Percentiles rank a stretch among this genome's conserved stretches.
phyloP scores from a whole-genome alignment of 192 early-diverging fungal species.

The Kappamyces sp. region DNA sequence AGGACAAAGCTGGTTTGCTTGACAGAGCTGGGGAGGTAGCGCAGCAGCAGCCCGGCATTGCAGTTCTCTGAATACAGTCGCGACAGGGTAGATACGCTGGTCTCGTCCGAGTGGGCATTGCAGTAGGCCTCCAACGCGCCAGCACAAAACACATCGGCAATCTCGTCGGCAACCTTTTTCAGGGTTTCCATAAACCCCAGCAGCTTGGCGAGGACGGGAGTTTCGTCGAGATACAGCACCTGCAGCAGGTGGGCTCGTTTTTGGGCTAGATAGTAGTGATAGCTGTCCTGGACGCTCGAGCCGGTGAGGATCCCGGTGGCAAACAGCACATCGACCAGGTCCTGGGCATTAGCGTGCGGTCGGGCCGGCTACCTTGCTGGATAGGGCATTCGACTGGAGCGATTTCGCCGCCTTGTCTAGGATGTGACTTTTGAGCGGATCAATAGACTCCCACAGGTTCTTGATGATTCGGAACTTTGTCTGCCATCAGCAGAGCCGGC shows the following conservation, averaged over 20 bases:
- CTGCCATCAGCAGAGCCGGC: constrained; percentile 24
- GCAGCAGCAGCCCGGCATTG: constrained; percentile 4
- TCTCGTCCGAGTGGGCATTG: neutral
- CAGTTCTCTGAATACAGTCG: constrained; percentile 10
- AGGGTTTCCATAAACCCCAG: neutral
- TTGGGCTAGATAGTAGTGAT: constrained; percentile 1
- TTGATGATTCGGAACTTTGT: constrained; percentile 73
- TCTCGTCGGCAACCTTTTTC: neutral
- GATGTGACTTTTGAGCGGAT: constrained; percentile 69
- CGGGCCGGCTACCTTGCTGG: neutral
- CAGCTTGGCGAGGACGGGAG: neutral
- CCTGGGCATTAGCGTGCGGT: neutral
- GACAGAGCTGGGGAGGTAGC: constrained; percentile 4
- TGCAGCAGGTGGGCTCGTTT: neutral
- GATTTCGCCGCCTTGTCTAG: constrained; percentile 47
- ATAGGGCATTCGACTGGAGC: neutral
- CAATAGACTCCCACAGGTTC: constrained; percentile 79
- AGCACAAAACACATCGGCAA: neutral
- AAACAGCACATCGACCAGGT: neutral
- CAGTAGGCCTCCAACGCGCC: neutral
- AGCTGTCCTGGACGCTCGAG: neutral
- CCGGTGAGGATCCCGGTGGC: constrained; percentile 7
- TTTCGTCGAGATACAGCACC: neutral
- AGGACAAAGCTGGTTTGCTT: constrained; percentile 1
- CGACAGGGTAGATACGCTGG: constrained; percentile 1